Percentiles rank a stretch among this genome's conserved stretches.
phyloP scores from a whole-genome alignment of 208 protist genomes.

The Trypanosoma platydactyli region DNA sequence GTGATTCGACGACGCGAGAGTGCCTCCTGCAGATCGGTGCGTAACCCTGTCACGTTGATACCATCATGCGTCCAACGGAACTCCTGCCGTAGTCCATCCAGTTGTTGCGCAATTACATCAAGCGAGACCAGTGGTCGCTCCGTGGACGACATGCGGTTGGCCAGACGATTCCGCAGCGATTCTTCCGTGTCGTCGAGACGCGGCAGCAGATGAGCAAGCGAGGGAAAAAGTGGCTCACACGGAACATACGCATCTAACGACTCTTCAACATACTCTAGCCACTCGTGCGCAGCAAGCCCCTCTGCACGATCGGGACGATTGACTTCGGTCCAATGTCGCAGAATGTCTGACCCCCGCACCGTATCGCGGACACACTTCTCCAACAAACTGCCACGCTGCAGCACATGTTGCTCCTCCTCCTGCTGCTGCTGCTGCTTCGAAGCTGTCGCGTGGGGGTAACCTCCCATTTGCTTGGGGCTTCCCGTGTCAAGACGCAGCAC shows the following conservation, averaged over 20 bases:
- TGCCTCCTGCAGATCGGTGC: constrained; percentile 53
- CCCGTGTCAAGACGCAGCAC: constrained; percentile 67
- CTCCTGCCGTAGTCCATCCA: constrained; percentile 47
- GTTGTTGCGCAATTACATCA: constrained; percentile 64
- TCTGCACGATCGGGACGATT: constrained; percentile 64
- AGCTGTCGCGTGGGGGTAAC: constrained; percentile 35
- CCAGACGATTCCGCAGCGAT: constrained; percentile 13
- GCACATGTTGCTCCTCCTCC: neutral
- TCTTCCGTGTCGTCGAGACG: constrained; percentile 21
- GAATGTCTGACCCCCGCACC: constrained; percentile 55
- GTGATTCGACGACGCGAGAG: constrained; percentile 70
- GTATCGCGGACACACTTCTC: constrained; percentile 60
- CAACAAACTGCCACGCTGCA: constrained; percentile 34
- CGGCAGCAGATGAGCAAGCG: constrained; percentile 50
- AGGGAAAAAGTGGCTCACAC: constrained; percentile 79
- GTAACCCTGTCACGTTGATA: constrained; percentile 80
- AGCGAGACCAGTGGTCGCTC: constrained; percentile 47
- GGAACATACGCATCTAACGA: constrained; percentile 40
- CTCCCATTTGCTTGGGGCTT: constrained; percentile 42
- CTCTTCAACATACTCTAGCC: constrained; percentile 61
- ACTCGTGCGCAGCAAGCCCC: constrained; percentile 58
- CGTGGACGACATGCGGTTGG: constrained; percentile 6
- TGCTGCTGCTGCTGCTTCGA: neutral
- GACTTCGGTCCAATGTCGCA: constrained; percentile 77
- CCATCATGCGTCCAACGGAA: constrained; percentile 61